Conservation (phyloP, 2,329 filamentous ascomycete species). For the Aureobasidium melanogenum region DNA sequence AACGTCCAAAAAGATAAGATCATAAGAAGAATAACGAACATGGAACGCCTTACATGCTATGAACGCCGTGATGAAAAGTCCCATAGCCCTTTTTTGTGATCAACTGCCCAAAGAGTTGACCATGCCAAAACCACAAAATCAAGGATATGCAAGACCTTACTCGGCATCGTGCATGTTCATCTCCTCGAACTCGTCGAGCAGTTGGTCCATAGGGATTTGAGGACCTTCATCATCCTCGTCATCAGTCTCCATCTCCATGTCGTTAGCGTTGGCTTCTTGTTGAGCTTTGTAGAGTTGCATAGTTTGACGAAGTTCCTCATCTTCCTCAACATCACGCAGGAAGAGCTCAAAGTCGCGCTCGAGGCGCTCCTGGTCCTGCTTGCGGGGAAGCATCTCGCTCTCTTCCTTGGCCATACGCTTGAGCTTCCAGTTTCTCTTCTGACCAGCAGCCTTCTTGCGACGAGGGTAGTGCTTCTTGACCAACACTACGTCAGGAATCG, state of each 20-base stretch:
- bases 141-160: not conserved
- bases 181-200: conserved; percentile 90
- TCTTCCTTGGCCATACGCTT: conserved; percentile 90
- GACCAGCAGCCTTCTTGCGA: conserved; percentile 54
- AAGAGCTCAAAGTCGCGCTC: conserved; percentile 97
- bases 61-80: not conserved
- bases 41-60: conserved; percentile 11
- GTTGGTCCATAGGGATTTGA: conserved; percentile 43
- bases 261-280: conserved; percentile 37
- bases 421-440: conserved; percentile 75
- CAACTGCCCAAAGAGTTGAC: not conserved
- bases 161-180: conserved; percentile 56
- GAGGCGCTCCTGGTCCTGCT: conserved; percentile 78
- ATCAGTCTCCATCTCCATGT: conserved; percentile 44
- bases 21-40: not conserved
- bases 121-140: not conserved
- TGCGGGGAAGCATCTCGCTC: conserved; percentile 74
- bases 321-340: conserved; percentile 92
- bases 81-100: not conserved
- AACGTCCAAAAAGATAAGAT: not conserved
- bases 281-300: conserved; percentile 77
- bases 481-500: conserved; percentile 83
- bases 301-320: conserved; percentile 75
- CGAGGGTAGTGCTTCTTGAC: conserved; percentile 95
- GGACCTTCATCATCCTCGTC: conserved; percentile 47